A percentile compares a stretch with the other conserved stretches of the same genome.
These are phyloP conservation scores for Berkeleyomyces rouxiae DNA, from an alignment of 2,329 filamentous ascomycete species.

Conservation along the genomic window DNA sequence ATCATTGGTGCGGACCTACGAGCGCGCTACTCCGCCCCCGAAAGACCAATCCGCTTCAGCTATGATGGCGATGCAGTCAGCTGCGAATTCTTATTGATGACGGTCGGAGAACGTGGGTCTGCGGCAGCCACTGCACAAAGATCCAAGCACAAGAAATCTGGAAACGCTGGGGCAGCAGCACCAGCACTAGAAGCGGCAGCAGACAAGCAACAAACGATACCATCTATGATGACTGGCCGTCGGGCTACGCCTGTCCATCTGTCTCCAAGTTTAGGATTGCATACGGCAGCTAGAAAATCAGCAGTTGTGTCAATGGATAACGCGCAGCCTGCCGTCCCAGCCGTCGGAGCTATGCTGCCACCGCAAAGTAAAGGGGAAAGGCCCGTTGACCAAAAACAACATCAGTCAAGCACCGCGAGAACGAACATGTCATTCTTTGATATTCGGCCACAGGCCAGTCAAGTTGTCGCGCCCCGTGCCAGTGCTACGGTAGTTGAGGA, in stretches of 20 bases:
- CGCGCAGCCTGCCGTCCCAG: slow-evolving; percentile 22
- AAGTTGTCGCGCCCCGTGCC: slow-evolving; percentile 33
- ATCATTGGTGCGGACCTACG: slow-evolving; percentile 48
- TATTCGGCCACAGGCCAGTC: slow-evolving; percentile 30
- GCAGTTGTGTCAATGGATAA: not conserved
- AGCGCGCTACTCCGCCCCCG: slow-evolving; percentile 54
- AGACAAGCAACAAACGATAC: not conserved
- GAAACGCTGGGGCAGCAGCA: not conserved
- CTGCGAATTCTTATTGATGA: slow-evolving; percentile 72
- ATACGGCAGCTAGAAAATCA: not conserved
- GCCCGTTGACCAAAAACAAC: not conserved
- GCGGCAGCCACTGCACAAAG: slow-evolving; percentile 25
- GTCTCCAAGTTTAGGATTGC: not conserved
- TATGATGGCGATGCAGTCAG: slow-evolving; percentile 52
- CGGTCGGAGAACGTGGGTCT: slow-evolving; percentile 48
- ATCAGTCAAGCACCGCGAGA: not conserved
- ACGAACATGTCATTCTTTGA: slow-evolving; percentile 21
- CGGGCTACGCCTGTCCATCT: not conserved
- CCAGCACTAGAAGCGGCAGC: slow-evolving; percentile 17
- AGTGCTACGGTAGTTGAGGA: slow-evolving; percentile 43
- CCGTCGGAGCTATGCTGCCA: slow-evolving; percentile 17
- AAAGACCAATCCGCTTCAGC: slow-evolving; percentile 53
- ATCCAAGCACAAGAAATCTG: slow-evolving; percentile 23
- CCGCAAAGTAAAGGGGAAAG: slow-evolving; percentile 15
- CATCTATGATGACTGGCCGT: not conserved